Percentiles rank a stretch among this genome's conserved stretches.
phyloP scores from a whole-genome alignment of 1,284 basidiomycete genomes.

The Tilletia walkeri region DNA sequence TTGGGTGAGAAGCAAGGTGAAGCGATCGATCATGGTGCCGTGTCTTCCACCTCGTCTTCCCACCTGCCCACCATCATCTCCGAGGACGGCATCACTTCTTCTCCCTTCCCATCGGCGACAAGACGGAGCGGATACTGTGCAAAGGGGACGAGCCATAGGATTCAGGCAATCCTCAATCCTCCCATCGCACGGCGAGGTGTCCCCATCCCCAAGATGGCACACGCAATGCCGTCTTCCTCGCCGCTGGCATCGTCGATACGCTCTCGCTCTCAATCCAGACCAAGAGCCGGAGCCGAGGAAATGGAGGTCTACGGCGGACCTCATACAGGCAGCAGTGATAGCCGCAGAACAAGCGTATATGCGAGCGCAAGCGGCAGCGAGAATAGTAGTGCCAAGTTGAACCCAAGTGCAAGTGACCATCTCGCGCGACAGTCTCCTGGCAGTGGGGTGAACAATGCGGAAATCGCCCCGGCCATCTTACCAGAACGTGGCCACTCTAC shows the following conservation, averaged over 20 bases:
- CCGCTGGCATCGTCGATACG: background rate
- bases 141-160: background rate
- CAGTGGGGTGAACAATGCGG: constrained; percentile 12
- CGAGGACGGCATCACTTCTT: background rate
- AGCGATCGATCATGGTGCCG: too few relatives aligned
- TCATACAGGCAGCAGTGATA: background rate
- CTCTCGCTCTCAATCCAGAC: background rate
- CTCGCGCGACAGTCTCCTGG: constrained; percentile 2
- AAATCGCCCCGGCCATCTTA: background rate
- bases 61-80: background rate
- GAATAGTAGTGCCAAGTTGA: background rate
- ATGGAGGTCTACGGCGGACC: constrained; percentile 12
- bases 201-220: background rate
- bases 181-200: background rate
- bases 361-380: constrained; percentile 14
- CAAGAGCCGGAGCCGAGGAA: background rate
- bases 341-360: background rate
- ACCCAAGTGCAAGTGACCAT: background rate
- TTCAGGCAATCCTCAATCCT: background rate
- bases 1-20: too few relatives aligned
- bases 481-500: background rate
- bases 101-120: background rate
- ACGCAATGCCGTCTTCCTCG: background rate
- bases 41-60: too few relatives aligned
- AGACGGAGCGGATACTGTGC: background rate